Evolutionary conservation across 1,139 yeast species (phyloP).

Genomic region (Zygoascus hellenicus): DNA sequence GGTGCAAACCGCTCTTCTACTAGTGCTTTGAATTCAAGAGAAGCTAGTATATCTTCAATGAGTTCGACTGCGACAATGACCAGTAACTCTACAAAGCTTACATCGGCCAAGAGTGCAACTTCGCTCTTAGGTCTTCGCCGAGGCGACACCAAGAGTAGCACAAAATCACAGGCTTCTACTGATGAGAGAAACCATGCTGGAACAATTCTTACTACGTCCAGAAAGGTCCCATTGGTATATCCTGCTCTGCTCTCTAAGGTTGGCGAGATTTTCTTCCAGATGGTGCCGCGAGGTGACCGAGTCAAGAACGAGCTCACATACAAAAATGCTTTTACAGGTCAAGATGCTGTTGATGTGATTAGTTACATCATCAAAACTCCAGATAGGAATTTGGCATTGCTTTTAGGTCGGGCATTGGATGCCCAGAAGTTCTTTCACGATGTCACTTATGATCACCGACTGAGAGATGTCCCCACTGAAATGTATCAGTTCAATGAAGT

Average conservation of each 20-base stretch:
- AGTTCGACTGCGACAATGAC: background rate
- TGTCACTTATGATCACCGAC: constrained; percentile 88
- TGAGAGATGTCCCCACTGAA: constrained; percentile 82
- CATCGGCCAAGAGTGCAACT: constrained; percentile 6
- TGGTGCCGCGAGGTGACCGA: constrained; percentile 66
- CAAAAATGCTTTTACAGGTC: constrained; percentile 91
- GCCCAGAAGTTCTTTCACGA: constrained; percentile 94
- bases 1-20: background rate
- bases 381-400: constrained; percentile 81
- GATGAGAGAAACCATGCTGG: constrained; percentile 26
- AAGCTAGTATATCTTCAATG: background rate
- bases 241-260: constrained; percentile 88
- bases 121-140: constrained; percentile 8
- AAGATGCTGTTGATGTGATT: constrained; percentile 86
- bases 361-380: constrained; percentile 82
- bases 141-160: constrained; percentile 10
- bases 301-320: constrained; percentile 93
- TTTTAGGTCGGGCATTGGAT: constrained; percentile 87
- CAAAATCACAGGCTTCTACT: background rate
- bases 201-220: constrained; percentile 41
- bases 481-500: constrained; percentile 79
- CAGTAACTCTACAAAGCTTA: background rate
- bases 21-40: constrained; percentile 2
- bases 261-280: constrained; percentile 69
- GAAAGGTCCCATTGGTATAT: constrained; percentile 62